Conservation (phyloP, 2,329 filamentous ascomycete genomes). For the Penicillium sp. region DNA sequence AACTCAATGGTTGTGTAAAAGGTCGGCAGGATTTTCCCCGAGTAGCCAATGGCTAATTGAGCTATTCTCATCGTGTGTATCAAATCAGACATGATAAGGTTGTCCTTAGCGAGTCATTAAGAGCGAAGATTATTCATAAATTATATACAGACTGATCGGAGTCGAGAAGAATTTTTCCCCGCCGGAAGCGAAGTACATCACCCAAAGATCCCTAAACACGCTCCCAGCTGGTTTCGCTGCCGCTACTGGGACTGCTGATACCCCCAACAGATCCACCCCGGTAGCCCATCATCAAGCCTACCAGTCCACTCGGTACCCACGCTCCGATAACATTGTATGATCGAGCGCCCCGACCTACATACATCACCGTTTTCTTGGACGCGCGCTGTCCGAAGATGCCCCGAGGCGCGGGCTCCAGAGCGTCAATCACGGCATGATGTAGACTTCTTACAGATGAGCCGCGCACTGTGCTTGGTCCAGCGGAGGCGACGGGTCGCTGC, state of each 20-base stretch:
- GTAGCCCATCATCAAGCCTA: conserved; percentile 92
- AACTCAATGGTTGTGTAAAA: too few relatives aligned
- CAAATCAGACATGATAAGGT: too few relatives aligned
- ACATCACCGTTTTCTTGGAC: conserved; percentile 53
- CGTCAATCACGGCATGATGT: conserved; percentile 85
- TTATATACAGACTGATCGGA: background rate
- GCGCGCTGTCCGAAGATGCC: conserved; percentile 37
- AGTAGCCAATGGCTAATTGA: too few relatives aligned
- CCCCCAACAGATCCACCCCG: conserved; percentile 34
- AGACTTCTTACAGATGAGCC: conserved; percentile 71
- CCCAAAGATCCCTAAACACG: conserved; percentile 20
- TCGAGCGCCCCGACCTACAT: conserved; percentile 76
- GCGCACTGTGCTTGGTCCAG: conserved; percentile 41
- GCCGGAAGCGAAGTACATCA: too few relatives aligned
- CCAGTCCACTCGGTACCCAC: conserved; percentile 68
- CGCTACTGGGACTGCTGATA: conserved; percentile 26
- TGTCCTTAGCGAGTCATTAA: too few relatives aligned
- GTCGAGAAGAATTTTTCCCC: too few relatives aligned
- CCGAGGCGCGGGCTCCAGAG: conserved; percentile 55
- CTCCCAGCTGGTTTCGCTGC: conserved; percentile 36
- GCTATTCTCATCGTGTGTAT: too few relatives aligned
- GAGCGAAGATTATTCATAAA: conserved; percentile 7
- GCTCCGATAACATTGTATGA: conserved; percentile 80
- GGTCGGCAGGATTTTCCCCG: too few relatives aligned
- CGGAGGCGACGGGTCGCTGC: conserved; percentile 35